phyloP scores from a whole-genome alignment of 148 eudicot species.

The Spergularia bocconei region DNA sequence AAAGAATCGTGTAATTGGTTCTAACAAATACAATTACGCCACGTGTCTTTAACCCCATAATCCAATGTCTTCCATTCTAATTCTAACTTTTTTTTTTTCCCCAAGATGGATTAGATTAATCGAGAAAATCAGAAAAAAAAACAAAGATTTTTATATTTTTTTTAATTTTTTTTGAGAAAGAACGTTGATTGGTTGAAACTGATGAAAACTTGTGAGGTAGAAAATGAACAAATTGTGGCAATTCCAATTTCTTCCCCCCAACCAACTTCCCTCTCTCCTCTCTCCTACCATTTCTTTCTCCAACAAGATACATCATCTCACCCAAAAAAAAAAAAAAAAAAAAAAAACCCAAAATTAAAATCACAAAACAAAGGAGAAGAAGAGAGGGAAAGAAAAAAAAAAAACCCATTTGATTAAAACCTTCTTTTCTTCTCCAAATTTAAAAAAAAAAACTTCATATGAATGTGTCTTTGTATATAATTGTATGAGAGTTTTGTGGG shows the following conservation, averaged over 20 bases:
- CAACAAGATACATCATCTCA: neutral
- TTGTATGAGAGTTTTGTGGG: neutral
- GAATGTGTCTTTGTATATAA: neutral
- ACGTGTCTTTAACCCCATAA: neutral
- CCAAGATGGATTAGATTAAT: no score
- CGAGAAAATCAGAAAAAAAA: no score
- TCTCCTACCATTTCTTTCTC: neutral
- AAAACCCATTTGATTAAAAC: neutral
- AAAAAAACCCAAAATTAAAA: neutral
- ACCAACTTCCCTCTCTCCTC: neutral
- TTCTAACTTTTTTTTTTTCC: no score
- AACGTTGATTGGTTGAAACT: conserved; percentile 21
- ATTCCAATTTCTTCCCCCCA: neutral
- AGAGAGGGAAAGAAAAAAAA: conserved; percentile 2
- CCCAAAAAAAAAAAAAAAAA: no score
- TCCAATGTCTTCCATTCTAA: neutral
- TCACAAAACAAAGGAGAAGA: neutral
- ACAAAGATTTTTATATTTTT: no score
- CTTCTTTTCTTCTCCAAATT: conserved; percentile 24
- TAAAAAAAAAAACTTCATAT: neutral
- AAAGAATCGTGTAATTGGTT: conserved; percentile 12
- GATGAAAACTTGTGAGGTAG: conserved; percentile 8
- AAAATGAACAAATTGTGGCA: conserved; percentile 9
- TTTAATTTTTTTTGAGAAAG: neutral
- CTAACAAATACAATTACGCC: neutral